Conservation (phyloP, 768 basidiomycete species). For the Xerocomellus amylosporus region DNA sequence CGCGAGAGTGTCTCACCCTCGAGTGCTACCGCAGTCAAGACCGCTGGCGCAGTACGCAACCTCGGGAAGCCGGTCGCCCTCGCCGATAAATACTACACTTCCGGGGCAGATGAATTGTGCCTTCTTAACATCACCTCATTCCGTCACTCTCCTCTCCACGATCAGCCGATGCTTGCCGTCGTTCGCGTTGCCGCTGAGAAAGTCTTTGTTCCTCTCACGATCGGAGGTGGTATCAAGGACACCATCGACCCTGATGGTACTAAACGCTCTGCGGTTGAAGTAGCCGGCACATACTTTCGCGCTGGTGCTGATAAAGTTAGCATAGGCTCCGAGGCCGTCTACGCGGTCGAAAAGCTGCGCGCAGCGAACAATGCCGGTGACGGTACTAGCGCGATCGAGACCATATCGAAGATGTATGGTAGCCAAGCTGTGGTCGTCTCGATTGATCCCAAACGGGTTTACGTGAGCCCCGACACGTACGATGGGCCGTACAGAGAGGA, state of each 20-base stretch:
- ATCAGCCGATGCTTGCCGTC: constrained; percentile 98
- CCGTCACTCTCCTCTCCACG: constrained; percentile 89
- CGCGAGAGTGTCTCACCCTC: constrained; percentile 64
- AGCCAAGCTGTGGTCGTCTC: constrained; percentile 98
- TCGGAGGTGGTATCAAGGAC: constrained; percentile 98
- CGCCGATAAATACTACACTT: constrained; percentile 77
- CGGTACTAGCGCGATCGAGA: constrained; percentile 87
- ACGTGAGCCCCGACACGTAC: constrained; percentile 64
- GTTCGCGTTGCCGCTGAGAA: constrained; percentile 85
- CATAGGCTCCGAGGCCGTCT: constrained; percentile 94
- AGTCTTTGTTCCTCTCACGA: constrained; percentile 96
- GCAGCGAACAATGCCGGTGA: constrained; percentile 48
- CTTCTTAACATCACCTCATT: constrained; percentile 99
- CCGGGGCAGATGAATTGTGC: constrained; percentile 94
- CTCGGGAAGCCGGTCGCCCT: constrained; percentile 96
- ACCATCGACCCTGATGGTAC: constrained; percentile 95
- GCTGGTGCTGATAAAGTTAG: constrained; percentile 98
- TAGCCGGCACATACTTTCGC: constrained; percentile 94
- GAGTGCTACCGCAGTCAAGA: constrained; percentile 34
- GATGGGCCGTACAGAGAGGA: constrained; percentile 67
- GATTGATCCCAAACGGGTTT: constrained; percentile 86
- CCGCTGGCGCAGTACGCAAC: constrained; percentile 85
- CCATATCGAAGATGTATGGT: constrained; percentile 86
- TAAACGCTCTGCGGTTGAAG: constrained; percentile 80
- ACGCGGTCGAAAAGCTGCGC: constrained; percentile 83